Percentiles rank a stretch among this genome's conserved stretches.
Conservation (phyloP, 2,329 filamentous ascomycete species). For the Epichloe elymi region DNA sequence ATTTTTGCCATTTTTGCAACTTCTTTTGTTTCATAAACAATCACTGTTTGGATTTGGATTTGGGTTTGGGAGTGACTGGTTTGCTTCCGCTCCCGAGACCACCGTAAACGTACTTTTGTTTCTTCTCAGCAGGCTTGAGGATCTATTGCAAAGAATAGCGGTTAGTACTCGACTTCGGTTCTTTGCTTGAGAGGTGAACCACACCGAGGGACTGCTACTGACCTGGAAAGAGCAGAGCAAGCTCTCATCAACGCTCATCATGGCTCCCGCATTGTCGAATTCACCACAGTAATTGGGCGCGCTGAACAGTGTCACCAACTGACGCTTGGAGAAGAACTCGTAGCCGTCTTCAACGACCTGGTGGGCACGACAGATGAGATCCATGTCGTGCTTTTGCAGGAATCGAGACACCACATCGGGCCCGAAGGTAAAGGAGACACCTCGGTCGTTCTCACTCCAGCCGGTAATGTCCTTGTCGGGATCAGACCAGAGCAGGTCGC, state of each 20-base stretch:
- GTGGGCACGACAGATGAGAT: conserved; percentile 95
- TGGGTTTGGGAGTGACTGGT: conserved; percentile 13
- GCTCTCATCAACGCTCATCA: conserved; percentile 99
- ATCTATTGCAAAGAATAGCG: conserved; percentile 46
- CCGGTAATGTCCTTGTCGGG: conserved; percentile 98
- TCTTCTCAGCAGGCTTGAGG: conserved; percentile 99
- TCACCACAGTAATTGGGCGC: conserved; percentile 99
- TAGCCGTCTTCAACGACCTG: conserved; percentile 98
- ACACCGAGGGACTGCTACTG: conserved; percentile 18
- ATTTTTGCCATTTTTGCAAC: not conserved
- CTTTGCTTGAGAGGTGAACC: too few species aligned
- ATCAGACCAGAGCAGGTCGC: conserved; percentile 96
- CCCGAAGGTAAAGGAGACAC: conserved; percentile 96
- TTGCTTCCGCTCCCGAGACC: conserved; percentile 45
- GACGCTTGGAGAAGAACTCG: conserved; percentile 98
- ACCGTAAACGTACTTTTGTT: conserved; percentile 96
- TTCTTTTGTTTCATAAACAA: not conserved
- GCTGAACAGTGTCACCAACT: conserved; percentile 93
- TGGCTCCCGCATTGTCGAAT: conserved; percentile 97
- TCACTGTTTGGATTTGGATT: conserved; percentile 13
- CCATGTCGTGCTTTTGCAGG: conserved; percentile 99
- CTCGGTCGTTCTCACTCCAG: conserved; percentile 97
- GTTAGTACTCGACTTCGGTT: not conserved
- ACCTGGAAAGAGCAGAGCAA: conserved; percentile 98
- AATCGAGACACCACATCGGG: conserved; percentile 95